Evolutionary conservation across 371 early-diverging fungal species (phyloP), one percentile per base, ranked within the genome.

Genomic region (Mortierella sp.): DNA sequence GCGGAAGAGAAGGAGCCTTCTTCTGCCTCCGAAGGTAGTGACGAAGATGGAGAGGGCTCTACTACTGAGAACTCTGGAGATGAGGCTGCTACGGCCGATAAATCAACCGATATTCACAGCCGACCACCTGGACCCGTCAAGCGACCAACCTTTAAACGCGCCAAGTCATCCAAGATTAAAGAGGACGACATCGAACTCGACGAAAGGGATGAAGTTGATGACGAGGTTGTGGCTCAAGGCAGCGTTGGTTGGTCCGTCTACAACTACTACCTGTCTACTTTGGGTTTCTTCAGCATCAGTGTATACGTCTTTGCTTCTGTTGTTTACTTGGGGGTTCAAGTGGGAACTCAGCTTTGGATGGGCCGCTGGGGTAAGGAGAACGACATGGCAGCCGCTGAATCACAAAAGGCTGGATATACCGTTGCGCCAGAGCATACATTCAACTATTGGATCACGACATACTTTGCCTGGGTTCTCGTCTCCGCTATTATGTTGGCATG

Each of bases 41-140:
- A 35, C 18, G 26, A 52, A 28, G 61, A 30, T 40, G 35, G 2
- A 6, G 54, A 66, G 45, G 45, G n/a, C 45, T 39, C 51, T 26
- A 24, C 1, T 55, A 51, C 40, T 1, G 52, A 37, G 6, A 35
- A 49, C 24, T 58, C 35, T 32, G 37, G 14, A 1, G 60, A 59
- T 26, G 65, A 49, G 10, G 26, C 51, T 45, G 24, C 37, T 16
- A 45, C 18, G 3, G 9, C 11, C 26, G 24, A 62, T 18, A 37
- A 63, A 3, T 9, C 49, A 5, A 16, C 1, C 9, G 51, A 64
- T 32, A 5, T n/a, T 32, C 35, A 28, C 1, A 28, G 1, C 18
- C n/a, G 58, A 55, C 90, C 93, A 16, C 76, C 88, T 2, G 94
- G 95, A 47, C 75, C 94, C 6, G 83, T 94, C 59, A 88, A 87